These are phyloP conservation scores for Phalaenopsis aphrodite DNA, from an alignment of 106 monocot species.

Conservation along the genomic window DNA sequence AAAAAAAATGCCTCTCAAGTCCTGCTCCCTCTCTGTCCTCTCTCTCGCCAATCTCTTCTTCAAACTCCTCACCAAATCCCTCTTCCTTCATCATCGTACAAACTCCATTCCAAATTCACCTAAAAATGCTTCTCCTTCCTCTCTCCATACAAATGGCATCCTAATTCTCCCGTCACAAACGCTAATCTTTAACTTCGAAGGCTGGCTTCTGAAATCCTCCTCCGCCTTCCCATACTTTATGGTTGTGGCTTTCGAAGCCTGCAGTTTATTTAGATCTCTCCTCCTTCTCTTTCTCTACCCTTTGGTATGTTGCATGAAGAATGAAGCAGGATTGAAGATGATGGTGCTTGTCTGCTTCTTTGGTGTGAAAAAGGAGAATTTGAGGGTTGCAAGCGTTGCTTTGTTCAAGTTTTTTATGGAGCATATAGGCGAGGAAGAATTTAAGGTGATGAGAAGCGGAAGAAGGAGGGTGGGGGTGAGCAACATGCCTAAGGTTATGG, in stretches of 20 bases:
- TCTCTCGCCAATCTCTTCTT: neutral
- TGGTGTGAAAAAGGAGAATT: constrained; percentile 36
- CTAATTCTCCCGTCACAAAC: neutral
- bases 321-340: constrained; percentile 14
- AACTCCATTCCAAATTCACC: too few species aligned
- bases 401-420: constrained; percentile 63
- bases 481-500: constrained; percentile 65
- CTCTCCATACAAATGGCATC: neutral
- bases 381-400: constrained; percentile 42
- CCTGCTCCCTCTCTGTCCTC: neutral
- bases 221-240: constrained; percentile 80
- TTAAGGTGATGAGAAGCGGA: constrained; percentile 23
- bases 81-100: neutral
- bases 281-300: constrained; percentile 59
- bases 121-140: neutral
- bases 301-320: constrained; percentile 23
- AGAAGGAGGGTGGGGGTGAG: constrained; percentile 45
- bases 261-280: constrained; percentile 48
- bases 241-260: constrained; percentile 71
- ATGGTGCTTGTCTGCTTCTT: constrained; percentile 61
- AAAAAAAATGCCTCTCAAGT: neutral
- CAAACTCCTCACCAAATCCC: constrained; percentile 3
- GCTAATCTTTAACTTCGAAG: constrained; percentile 31
- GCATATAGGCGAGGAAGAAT: constrained; percentile 49
- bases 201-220: constrained; percentile 38